Conservation (phyloP, 495 filamentous ascomycete species). For the Choiromyces venosus region DNA sequence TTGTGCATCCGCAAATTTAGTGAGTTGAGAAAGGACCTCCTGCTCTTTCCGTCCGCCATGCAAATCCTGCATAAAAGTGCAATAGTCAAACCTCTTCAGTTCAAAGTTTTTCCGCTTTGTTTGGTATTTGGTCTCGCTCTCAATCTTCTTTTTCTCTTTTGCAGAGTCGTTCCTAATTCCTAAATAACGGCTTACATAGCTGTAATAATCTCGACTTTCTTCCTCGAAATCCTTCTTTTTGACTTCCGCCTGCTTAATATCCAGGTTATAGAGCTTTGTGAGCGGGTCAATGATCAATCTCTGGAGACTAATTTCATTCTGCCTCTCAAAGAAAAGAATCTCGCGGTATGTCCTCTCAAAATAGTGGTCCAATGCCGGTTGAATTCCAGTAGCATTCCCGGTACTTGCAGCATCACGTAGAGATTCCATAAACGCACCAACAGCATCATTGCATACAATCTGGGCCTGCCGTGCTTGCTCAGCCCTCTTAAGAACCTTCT, state of each 20-base stretch:
- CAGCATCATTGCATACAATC: constrained; percentile 73
- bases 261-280: constrained; percentile 80
- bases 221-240: constrained; percentile 99
- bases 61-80: constrained; percentile 97
- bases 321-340: constrained; percentile 77
- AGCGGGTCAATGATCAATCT: constrained; percentile 92
- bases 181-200: constrained; percentile 86
- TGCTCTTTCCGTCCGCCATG: constrained; percentile 97
- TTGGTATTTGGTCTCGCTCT: constrained; percentile 96
- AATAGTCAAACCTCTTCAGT: constrained; percentile 96
- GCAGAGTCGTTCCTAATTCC: constrained; percentile 91
- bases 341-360: constrained; percentile 94
- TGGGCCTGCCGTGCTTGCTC: constrained; percentile 80
- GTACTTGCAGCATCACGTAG: constrained; percentile 80
- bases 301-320: constrained; percentile 78
- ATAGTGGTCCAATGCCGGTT: constrained; percentile 93
- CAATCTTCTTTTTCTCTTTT: constrained; percentile 90
- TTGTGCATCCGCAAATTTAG: constrained; percentile 88
- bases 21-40: constrained; percentile 91
- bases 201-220: constrained; percentile 95
- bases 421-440: constrained; percentile 76
- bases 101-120: constrained; percentile 89
- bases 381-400: constrained; percentile 82
- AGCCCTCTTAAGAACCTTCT: constrained; percentile 87
- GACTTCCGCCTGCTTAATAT: constrained; percentile 95